Evolutionary conservation across 345 rosid species (phyloP), one percentile per base, ranked within the genome.

Genomic region (Salix suchowensis): DNA sequence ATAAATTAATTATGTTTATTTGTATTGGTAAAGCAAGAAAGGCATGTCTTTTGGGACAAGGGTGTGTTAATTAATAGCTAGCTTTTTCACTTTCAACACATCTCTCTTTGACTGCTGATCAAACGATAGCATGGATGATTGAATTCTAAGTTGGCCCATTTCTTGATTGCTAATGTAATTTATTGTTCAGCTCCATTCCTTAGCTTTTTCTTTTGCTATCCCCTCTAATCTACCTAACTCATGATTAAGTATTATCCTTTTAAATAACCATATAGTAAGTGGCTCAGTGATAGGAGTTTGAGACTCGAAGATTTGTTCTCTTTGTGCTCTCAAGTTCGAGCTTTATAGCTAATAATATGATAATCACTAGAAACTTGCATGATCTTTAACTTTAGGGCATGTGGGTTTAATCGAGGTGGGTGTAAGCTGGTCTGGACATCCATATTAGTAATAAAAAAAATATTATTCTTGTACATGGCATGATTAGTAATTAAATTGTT

Each of bases 71-170:
- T n/a, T 44, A 36, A 66, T 55, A 12, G 46, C 21, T 8, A 54
- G 9, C 32, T 18, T 37, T 76, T 39, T 79, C 76, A 42, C 54
- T 61, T 75, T 70, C 66, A 79, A 76, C 67, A 70, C 67, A 70
- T 54, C 74, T 52, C 70, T 77, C 78, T 86, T 88, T 86, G 91
- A 88, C 92, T 82, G 78, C 74, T 85, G 65, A 9, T 78, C 83
- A 71, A 77, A 71, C 18, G 55, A 71, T 72, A 36, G 48, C 71
- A 34, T 65, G 39, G 40, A 28, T 4, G 4, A 12, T 70, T 70
- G 42, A 28, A 55, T 39, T 71, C 40, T 67, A 74, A 55, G 78
- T 21, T 74, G 72, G 66, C 80, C 80, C 76, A 75, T 75, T 82
- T 80, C 71, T 85, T 81, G 74, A 76, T 81, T 84, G 64, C 78